Percentiles rank a stretch among this genome's conserved stretches.
Evolutionary conservation across 257 asterid species (phyloP).

Genomic region (Solanum piurae): DNA sequence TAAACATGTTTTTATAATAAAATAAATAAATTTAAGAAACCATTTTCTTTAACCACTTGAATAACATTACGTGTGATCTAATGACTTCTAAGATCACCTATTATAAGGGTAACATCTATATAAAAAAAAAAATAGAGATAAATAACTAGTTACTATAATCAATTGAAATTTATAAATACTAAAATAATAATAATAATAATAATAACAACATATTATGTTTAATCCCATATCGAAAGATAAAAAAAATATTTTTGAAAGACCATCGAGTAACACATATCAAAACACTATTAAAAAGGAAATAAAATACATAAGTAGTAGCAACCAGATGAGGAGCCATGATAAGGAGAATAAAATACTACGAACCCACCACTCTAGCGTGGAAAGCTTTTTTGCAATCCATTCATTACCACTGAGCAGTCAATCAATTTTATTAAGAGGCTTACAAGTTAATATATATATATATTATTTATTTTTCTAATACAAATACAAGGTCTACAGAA

Average conservation of each 20-base stretch:
- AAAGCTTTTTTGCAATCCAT: neutral
- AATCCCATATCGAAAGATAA: no score
- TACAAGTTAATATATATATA: no score
- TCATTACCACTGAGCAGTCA: neutral
- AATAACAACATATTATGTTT: no score
- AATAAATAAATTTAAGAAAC: neutral
- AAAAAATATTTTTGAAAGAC: no score
- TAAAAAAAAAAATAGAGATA: neutral
- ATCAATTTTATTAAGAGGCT: fast-evolving
- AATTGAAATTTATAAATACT: neutral
- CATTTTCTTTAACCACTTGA: neutral
- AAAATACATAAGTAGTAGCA: neutral
- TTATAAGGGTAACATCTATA: neutral
- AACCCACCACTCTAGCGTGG: neutral
- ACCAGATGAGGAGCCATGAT: neutral
- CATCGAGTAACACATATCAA: no score
- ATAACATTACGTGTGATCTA: neutral
- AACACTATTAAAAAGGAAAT: neutral
- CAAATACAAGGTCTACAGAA: no score
- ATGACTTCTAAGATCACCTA: neutral
- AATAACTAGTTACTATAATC: neutral
- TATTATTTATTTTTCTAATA: no score
- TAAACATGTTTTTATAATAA: neutral
- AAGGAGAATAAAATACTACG: neutral
- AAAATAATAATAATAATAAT: neutral